Evolutionary conservation across 805 yeast species (phyloP), one percentile per base, ranked within the genome.

Genomic region (Starmerella vitae): DNA sequence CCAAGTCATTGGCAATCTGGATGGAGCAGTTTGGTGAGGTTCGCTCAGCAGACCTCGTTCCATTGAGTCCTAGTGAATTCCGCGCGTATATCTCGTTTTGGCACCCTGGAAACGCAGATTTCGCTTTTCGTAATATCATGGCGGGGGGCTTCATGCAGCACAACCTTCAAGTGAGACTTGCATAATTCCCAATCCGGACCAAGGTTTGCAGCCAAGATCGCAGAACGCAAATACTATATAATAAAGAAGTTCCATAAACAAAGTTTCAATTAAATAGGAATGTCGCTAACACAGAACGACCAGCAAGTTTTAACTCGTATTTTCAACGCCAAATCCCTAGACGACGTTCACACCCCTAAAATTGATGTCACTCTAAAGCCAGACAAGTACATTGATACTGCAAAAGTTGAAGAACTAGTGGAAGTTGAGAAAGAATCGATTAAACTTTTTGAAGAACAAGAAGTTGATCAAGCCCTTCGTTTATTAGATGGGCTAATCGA

Each of bases 341-440:
- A 6, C 20, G 9, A 6, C 15, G 15, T 13, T 6, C 6, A 18
- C 5, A 9, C 9, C 7, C 17, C 21, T 12, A 20, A 18, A 2
- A 17, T 55, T 7, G 50, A 55, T 30, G 26, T 38, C 12, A 14
- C 13, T 8, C 42, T 51, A 20, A 46, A 47, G 3, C 55, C 58
- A 7, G 59, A 55, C 31, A 42, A 38, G 28, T 39, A 46, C 19
- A 47, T 54, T 17, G 20, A 39, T 18, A 27, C 30, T 3, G 39
- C 38, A 15, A 28, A 19, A 1, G 49, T 52, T 5, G 50, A 44
- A 36, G 14, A 35, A 31, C 39, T 48, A 9, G 51, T 46, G 5
- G 25, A 21, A 19, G 20, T 15, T 4, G 55, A 51, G 36, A 53
- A 49, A 29, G 30, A 32, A 21, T 59, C 56, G 1, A 40, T 56